Conservation (phyloP, 306 rosid genomes). For the Pueraria montana region DNA sequence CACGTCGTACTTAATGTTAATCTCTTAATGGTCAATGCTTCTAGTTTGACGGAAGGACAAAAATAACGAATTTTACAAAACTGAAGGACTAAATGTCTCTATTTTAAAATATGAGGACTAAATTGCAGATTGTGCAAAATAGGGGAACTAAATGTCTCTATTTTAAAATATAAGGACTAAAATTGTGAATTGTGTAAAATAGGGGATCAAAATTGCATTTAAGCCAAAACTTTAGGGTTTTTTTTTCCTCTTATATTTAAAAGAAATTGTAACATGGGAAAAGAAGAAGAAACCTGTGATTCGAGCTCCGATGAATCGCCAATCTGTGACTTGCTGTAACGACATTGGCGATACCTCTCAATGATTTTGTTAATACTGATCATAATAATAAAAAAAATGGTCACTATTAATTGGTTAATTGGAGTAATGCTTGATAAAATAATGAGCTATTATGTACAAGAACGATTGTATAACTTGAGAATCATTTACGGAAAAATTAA, state of each 20-base stretch:
- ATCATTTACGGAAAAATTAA: not conserved
- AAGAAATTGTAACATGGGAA: not conserved
- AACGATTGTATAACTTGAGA: not conserved
- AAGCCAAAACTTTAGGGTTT: not conserved
- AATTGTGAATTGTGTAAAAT: too few species aligned
- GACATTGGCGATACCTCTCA: slow-evolving; percentile 71
- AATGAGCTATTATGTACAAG: not conserved
- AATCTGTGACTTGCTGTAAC: slow-evolving; percentile 54
- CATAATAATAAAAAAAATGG: not conserved
- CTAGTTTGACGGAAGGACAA: too few species aligned
- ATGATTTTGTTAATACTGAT: slow-evolving; percentile 66
- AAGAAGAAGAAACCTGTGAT: slow-evolving; percentile 60
- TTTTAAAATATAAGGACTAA: too few species aligned
- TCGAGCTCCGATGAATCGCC: slow-evolving; percentile 52
- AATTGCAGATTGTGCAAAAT: too few species aligned
- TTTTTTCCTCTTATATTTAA: not conserved
- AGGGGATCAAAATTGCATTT: too few species aligned
- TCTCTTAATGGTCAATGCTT: too few species aligned
- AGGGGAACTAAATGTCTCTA: too few species aligned
- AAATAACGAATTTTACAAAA: too few species aligned
- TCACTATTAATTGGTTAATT: slow-evolving; percentile 7
- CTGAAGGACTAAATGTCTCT: too few species aligned
- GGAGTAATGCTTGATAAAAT: not conserved
- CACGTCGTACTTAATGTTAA: too few species aligned
- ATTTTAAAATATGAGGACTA: too few species aligned